Base-by-base conservation (phyloP, 768 basidiomycete genomes). In the Leccinum longicurvipes region DNA sequence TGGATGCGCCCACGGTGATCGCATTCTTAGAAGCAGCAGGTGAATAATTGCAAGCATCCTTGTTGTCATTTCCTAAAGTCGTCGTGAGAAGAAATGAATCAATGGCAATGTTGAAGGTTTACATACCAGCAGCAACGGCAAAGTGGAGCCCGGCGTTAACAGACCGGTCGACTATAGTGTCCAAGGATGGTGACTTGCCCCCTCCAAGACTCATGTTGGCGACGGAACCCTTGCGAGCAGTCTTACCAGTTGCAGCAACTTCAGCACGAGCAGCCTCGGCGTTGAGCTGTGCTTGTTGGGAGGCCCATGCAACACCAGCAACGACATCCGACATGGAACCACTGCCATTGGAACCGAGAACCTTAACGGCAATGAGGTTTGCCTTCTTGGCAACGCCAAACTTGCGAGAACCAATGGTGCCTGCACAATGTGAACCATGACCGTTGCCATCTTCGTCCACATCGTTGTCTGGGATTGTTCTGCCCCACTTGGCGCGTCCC, bases 201-300 rank as follows among this genome's bases (percentile, higher is more conserved):
- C 97, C 97, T 60, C 97, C 97, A 51, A 99, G 87, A 70, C 87
- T 90, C 97, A 99, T 97, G 80, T 96, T 96, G 49, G 88, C 91
- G 51, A 95, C 93, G 17, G 93, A 93, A 23, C 97, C 97, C 77
- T 93, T 95, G 81, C 96, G 91, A 44, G 74, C 75, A 53, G 87
- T 89, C 76, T 82, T 86, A 52, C 91, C 89, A 19, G 91, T 93
- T 28, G 80, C 78, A 51, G 76, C 80, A 58, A 81, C 68, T 69
- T 95, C 91, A 11, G 80, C 79, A 8, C 73, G 76, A 17, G 92
- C 89, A 15, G 78, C 78, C n/a, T 64, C 67, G 0, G 81, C 81
- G 68, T 87, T 91, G 24, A 69, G 62, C 39, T 72, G 67, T 6
- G 90, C 83, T 17, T 72, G 53, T 15, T 66, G 58, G 3, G 82